Evolutionary conservation across 2,329 filamentous ascomycete genomes (phyloP).

Genomic region (Fusarium citri): DNA sequence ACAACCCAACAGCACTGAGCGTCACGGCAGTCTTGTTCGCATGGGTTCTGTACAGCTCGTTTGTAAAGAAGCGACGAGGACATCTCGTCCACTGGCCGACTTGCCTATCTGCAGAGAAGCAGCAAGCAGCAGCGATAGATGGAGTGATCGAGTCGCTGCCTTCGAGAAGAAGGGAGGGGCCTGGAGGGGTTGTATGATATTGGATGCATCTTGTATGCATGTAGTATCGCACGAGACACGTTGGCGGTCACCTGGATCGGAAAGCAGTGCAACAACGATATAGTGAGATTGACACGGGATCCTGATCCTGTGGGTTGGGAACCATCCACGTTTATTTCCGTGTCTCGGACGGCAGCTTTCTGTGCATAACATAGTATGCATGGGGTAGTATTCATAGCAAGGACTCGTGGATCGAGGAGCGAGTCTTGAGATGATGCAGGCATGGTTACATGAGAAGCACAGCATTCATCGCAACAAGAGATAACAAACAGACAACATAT

Average conservation of each 20-base stretch:
- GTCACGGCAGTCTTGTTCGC: constrained; percentile 59
- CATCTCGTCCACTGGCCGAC: constrained; percentile 50
- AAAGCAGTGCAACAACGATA: constrained; percentile 40
- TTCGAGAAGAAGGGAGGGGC: constrained; percentile 36
- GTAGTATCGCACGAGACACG: constrained; percentile 39
- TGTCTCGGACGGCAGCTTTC: constrained; percentile 40
- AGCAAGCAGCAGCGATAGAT: constrained; percentile 40
- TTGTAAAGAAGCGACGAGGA: constrained; percentile 48
- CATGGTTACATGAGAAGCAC: constrained; percentile 26
- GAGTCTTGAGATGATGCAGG: constrained; percentile 38
- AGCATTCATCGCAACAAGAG: constrained; percentile 1
- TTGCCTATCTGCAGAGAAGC: constrained; percentile 45
- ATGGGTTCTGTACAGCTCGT: constrained; percentile 47
- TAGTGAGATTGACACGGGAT: constrained; percentile 36
- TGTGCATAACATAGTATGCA: constrained; percentile 6
- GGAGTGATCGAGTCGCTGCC: constrained; percentile 35
- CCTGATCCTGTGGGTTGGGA: constrained; percentile 36
- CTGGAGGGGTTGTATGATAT: constrained; percentile 33
- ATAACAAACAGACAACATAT: background rate
- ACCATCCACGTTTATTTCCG: constrained; percentile 43
- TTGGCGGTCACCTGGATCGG: constrained; percentile 43
- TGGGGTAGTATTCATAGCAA: constrained; percentile 14
- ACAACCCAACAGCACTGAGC: constrained; percentile 70
- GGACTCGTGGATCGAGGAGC: constrained; percentile 38
- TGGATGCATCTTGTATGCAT: constrained; percentile 1